Evolutionary conservation across 176 grass and related monocot genomes (phyloP), one percentile per base, ranked within the genome.

Genomic region (Aegilops bicornis): DNA sequence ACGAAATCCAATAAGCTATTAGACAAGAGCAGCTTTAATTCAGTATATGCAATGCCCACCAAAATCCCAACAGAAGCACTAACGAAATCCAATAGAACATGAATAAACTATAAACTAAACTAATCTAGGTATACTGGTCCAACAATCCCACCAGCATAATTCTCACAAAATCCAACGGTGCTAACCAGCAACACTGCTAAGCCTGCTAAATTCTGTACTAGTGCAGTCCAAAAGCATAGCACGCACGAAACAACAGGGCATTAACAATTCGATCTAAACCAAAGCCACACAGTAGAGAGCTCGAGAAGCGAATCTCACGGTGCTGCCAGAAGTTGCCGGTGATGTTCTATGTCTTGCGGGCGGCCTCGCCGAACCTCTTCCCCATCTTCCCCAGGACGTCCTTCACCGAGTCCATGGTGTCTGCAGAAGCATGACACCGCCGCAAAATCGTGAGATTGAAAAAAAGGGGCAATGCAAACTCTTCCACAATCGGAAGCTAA

Each of bases 251-350:
- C 37, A 39, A 67, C 37, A 29, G 58, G 52, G 77, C 33, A 67
- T 20, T 19, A 36, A 8, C 13, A 77, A 77, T 23, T 14, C 24
- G 80, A 83, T 45, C 15, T 9, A 66, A 25, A 66, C 2, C 19
- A 0, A 0, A 19, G 0, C 6, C 39, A 73, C 31, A 15, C 19
- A n/a, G 14, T 31, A 45, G 63, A 8, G 47, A 61, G 5, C 14
- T 23, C 0, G 19, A 65, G 4, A 56, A 86, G 48, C 22, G 72
- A 74, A 83, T 3, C 97, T 96, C 61, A 99, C 97, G 83, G 68
- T 99, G 97, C 74, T 96, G 97, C 97, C 97, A 99, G 84, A 96
- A 91, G 65, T 99, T 90, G 17, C 94, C 97, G 10, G 97, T 87
- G 56, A 90, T 76, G 90, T 86, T 95, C 92, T 96, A 94, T 17